Conservation (phyloP, 1,284 basidiomycete genomes). For the Ganoderma lingzhi region DNA sequence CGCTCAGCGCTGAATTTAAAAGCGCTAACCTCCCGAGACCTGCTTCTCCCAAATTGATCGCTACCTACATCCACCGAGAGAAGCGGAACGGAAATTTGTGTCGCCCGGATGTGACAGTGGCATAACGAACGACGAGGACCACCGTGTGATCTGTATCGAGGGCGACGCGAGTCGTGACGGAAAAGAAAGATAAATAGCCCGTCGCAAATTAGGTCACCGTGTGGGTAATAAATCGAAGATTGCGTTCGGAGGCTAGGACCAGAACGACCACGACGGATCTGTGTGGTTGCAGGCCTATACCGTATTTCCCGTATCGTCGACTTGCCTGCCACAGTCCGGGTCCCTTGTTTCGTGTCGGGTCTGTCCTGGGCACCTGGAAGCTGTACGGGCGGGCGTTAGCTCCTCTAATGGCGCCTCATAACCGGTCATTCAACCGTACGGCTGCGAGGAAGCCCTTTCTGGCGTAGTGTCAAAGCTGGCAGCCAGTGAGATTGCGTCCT, state of each 20-base stretch:
- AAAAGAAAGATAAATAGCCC: slow-evolving; percentile 11
- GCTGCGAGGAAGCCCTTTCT: slow-evolving; percentile 15
- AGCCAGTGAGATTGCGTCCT: slow-evolving; percentile 7
- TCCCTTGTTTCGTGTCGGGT: slow-evolving; percentile 7
- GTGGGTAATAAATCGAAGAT: slow-evolving; percentile 28
- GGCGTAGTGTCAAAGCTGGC: slow-evolving; percentile 17
- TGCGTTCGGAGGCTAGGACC: slow-evolving; percentile 3
- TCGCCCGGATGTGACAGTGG: slow-evolving; percentile 18
- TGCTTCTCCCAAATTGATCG: slow-evolving; percentile 13
- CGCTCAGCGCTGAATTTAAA: slow-evolving; percentile 5
- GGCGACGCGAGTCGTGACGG: slow-evolving; percentile 18
- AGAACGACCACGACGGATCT: slow-evolving; percentile 8
- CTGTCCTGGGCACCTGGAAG: background rate
- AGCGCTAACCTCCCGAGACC: slow-evolving; percentile 17
- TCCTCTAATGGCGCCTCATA: background rate
- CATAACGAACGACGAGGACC: slow-evolving; percentile 11
- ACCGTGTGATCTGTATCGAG: slow-evolving; percentile 6
- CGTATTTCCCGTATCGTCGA: slow-evolving; percentile 12
- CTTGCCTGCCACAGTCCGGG: background rate
- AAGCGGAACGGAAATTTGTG: slow-evolving; percentile 28
- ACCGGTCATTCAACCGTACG: slow-evolving; percentile 11
- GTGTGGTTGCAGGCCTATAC: slow-evolving; percentile 2
- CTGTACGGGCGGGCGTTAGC: slow-evolving; percentile 11
- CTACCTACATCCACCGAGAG: slow-evolving; percentile 19
- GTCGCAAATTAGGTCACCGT: slow-evolving; percentile 17